Conservation (phyloP, 2,329 filamentous ascomycete genomes). For the Whalleya microplaca region DNA sequence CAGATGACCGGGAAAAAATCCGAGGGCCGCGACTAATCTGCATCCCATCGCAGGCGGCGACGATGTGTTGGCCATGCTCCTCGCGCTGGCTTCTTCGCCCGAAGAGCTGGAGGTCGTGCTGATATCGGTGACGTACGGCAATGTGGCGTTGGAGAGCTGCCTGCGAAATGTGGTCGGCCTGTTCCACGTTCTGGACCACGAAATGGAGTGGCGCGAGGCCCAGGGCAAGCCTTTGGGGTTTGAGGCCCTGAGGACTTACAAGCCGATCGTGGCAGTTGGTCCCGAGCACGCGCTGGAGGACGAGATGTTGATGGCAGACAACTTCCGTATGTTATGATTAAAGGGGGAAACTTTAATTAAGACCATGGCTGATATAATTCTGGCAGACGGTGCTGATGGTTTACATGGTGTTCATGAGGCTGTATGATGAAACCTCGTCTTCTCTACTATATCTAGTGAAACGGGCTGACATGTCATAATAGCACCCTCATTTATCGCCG, state of each 20-base stretch:
- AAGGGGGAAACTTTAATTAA: background rate
- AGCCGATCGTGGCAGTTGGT: slow-evolving; percentile 85
- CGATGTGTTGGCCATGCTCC: slow-evolving; percentile 84
- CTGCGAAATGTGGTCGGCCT: slow-evolving; percentile 86
- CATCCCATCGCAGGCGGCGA: slow-evolving; percentile 67
- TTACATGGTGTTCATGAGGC: slow-evolving; percentile 73
- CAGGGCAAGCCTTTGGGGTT: slow-evolving; percentile 72
- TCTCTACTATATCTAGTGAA: background rate
- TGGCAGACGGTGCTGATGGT: slow-evolving; percentile 72
- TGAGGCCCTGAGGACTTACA: slow-evolving; percentile 69
- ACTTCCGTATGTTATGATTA: slow-evolving; percentile 71
- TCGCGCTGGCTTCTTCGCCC: slow-evolving; percentile 79
- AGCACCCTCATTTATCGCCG: slow-evolving; percentile 75
- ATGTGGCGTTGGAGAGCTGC: slow-evolving; percentile 86
- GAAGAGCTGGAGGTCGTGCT: slow-evolving; percentile 86
- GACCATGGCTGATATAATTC: slow-evolving; percentile 11
- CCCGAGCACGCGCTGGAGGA: slow-evolving; percentile 85
- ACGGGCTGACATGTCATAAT: slow-evolving; percentile 14
- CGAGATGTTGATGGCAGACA: slow-evolving; percentile 77
- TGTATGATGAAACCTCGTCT: slow-evolving; percentile 39
- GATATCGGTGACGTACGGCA: slow-evolving; percentile 91
- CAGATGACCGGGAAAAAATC: background rate
- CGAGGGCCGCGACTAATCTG: slow-evolving; percentile 4
- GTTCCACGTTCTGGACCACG: slow-evolving; percentile 90
- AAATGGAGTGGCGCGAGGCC: slow-evolving; percentile 79